A percentile compares a stretch with the other conserved stretches of the same genome.
Conservation (phyloP, 495 filamentous ascomycete species). For the Thozetella sp. region DNA sequence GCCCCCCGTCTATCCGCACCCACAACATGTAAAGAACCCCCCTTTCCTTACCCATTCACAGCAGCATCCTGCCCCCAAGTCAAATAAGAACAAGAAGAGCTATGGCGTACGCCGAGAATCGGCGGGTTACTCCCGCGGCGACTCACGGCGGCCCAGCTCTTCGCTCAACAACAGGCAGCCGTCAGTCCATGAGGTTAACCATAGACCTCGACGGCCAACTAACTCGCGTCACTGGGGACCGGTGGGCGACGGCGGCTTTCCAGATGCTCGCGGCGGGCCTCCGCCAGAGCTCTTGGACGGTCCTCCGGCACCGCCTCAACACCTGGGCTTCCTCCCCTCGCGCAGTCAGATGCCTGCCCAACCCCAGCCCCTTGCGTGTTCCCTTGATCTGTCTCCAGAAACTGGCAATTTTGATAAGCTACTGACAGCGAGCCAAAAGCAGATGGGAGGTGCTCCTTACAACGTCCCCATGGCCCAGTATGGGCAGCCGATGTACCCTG, state of each 20-base stretch:
- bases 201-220: slow-evolving; percentile 35
- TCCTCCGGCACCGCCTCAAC: slow-evolving; percentile 13
- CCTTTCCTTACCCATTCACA: slow-evolving; percentile 41
- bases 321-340: slow-evolving; percentile 23
- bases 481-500: slow-evolving; percentile 29
- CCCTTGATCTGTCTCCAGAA: slow-evolving; percentile 66
- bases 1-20: slow-evolving; percentile 50
- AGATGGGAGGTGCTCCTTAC: slow-evolving; percentile 40
- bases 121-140: slow-evolving; percentile 42
- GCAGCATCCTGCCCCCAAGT: neutral
- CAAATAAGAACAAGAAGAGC: slow-evolving; percentile 30
- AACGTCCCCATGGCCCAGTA: neutral
- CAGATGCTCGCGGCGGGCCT: slow-evolving; percentile 16
- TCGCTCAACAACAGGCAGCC: slow-evolving; percentile 22
- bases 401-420: slow-evolving; percentile 71
- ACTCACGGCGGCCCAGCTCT: slow-evolving; percentile 28
- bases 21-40: slow-evolving; percentile 67
- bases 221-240: slow-evolving; percentile 35
- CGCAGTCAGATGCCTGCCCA: slow-evolving; percentile 29
- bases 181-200: slow-evolving; percentile 18
- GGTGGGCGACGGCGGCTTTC: slow-evolving; percentile 17
- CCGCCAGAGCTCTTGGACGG: slow-evolving; percentile 22
- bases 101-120: slow-evolving; percentile 38
- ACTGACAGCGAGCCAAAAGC: slow-evolving; percentile 66
- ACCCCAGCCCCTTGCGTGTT: slow-evolving; percentile 32